phyloP scores from a whole-genome alignment of 306 rosid genomes.

The Prunus fruticosa region DNA sequence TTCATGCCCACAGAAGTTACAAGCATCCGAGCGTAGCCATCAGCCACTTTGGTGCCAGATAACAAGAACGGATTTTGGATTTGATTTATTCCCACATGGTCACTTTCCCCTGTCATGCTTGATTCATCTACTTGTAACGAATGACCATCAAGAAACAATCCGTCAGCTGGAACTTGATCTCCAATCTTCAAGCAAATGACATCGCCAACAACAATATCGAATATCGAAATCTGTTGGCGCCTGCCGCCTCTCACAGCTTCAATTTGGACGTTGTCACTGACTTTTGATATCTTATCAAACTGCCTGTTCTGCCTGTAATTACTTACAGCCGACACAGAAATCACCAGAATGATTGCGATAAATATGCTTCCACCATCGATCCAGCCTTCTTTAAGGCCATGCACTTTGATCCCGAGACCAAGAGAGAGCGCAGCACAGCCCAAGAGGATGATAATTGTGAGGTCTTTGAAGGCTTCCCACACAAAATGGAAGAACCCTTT shows the following conservation, averaged over 20 bases:
- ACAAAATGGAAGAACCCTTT: constrained; percentile 28
- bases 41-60: constrained; percentile 44
- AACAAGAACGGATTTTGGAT: constrained; percentile 33
- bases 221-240: constrained; percentile 33
- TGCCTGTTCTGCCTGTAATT: constrained; percentile 37
- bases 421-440: constrained; percentile 43
- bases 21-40: constrained; percentile 43
- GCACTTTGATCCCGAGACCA: constrained; percentile 32
- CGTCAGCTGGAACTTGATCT: constrained; percentile 54
- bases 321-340: constrained; percentile 29
- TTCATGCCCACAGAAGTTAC: constrained; percentile 49
- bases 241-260: constrained; percentile 36
- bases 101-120: constrained; percentile 55
- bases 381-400: constrained; percentile 44
- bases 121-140: constrained; percentile 47
- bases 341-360: constrained; percentile 33
- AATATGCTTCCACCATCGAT: constrained; percentile 36
- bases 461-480: constrained; percentile 36
- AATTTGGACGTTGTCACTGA: constrained; percentile 32
- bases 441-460: constrained; percentile 34
- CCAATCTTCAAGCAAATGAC: constrained; percentile 40
- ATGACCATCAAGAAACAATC: constrained; percentile 37
- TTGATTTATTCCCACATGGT: constrained; percentile 27
- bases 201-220: constrained; percentile 45
- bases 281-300: constrained; percentile 35